phyloP scores from a whole-genome alignment of 305 asterid species.

The Rubia tinctorum region DNA sequence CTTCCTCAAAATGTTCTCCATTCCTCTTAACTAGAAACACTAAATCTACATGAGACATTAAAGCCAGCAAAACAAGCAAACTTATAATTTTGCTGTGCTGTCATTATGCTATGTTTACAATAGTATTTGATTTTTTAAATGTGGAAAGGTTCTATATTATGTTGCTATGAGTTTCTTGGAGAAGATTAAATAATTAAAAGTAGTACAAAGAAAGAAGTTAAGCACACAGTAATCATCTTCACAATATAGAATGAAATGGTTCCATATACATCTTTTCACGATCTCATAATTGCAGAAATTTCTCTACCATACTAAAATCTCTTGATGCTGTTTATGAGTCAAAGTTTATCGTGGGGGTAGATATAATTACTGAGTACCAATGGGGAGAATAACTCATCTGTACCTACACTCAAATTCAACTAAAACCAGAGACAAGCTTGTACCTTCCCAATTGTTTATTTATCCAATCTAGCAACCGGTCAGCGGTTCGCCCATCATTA shows the following conservation, averaged over 20 bases:
- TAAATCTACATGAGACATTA: neutral
- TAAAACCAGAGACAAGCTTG: neutral
- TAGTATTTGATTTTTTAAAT: neutral
- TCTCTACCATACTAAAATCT: neutral
- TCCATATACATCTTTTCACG: neutral
- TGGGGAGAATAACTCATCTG: neutral
- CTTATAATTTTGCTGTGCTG: neutral
- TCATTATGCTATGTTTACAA: neutral
- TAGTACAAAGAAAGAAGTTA: neutral
- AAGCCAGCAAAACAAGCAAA: neutral
- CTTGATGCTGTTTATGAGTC: too few relatives aligned
- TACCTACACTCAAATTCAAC: neutral
- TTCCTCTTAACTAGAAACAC: neutral
- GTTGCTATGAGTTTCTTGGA: neutral
- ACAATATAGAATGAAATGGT: neutral
- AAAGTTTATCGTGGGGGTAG: neutral
- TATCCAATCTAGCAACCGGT: slow-evolving; percentile 65
- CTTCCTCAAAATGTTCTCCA: neutral
- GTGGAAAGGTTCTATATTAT: neutral
- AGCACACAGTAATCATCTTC: neutral
- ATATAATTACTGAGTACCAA: too few relatives aligned
- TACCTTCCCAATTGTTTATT: slow-evolving; percentile 73
- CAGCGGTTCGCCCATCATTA: slow-evolving; percentile 59
- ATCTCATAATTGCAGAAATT: neutral
- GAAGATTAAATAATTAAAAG: neutral